Evolutionary conservation across 306 rosid genomes (phyloP).

Genomic region (Herpetospermum pedunculosum): DNA sequence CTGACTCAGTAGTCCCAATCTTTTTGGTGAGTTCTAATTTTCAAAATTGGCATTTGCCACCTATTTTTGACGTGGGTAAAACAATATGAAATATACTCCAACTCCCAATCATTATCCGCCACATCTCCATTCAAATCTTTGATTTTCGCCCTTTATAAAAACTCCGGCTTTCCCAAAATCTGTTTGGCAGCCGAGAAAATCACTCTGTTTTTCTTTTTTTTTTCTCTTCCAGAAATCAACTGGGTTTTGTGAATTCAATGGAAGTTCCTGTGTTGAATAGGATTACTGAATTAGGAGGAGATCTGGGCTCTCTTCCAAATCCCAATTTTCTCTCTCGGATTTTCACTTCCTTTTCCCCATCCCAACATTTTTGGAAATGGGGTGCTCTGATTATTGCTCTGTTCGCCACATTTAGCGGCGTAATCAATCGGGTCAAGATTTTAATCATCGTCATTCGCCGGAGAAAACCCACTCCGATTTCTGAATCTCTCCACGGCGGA

Average conservation of each 20-base stretch:
- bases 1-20: slow-evolving; percentile 4
- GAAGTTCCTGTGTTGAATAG: slow-evolving; percentile 21
- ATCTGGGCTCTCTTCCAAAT: slow-evolving; percentile 11
- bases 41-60: background rate
- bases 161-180: background rate
- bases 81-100: background rate
- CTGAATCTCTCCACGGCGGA: slow-evolving; percentile 1
- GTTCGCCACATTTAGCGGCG: slow-evolving; percentile 24
- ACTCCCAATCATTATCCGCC: background rate
- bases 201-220: slow-evolving; percentile 39
- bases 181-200: slow-evolving; percentile 13
- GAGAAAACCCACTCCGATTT: background rate
- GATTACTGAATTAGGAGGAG: slow-evolving; percentile 17
- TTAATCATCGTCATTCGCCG: slow-evolving; percentile 13
- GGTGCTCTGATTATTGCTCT: slow-evolving; percentile 30
- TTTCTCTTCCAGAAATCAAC: background rate
- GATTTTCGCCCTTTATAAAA: background rate
- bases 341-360: slow-evolving; percentile 10
- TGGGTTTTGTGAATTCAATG: slow-evolving; percentile 3
- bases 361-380: slow-evolving; percentile 27
- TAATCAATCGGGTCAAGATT: slow-evolving; percentile 25
- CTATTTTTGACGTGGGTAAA: background rate
- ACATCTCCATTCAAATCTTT: background rate
- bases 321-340: slow-evolving; percentile 5
- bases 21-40: background rate